phyloP scores from a whole-genome alignment of 495 filamentous ascomycete species.

The Penicillium subrubescens region DNA sequence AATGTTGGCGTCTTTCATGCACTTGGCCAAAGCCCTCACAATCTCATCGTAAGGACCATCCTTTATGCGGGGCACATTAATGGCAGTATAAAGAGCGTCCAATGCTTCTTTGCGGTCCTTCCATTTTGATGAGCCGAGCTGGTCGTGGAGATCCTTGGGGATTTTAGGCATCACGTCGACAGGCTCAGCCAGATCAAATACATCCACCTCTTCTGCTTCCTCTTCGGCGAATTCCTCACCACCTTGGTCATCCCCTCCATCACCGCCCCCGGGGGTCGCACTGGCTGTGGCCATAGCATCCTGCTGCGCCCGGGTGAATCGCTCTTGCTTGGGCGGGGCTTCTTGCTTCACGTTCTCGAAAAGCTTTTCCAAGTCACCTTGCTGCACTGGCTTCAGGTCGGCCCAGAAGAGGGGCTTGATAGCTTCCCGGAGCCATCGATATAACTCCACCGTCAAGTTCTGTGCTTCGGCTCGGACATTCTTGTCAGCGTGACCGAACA shows the following conservation, averaged over 20 bases:
- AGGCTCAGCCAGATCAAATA: slow-evolving; percentile 86
- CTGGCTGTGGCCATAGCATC: slow-evolving; percentile 72
- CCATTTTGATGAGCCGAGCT: slow-evolving; percentile 89
- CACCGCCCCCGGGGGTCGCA: slow-evolving; percentile 57
- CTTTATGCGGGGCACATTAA: slow-evolving; percentile 91
- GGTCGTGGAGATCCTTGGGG: slow-evolving; percentile 78
- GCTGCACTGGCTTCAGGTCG: slow-evolving; percentile 94
- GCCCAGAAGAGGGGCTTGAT: slow-evolving; percentile 99
- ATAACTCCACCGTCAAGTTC: slow-evolving; percentile 89
- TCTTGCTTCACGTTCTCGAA: slow-evolving; percentile 94
- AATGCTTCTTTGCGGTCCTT: slow-evolving; percentile 96
- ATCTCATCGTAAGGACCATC: slow-evolving; percentile 88
- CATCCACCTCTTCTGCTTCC: slow-evolving; percentile 72
- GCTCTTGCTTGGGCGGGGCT: slow-evolving; percentile 82
- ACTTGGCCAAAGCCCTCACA: slow-evolving; percentile 79
- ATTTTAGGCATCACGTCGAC: slow-evolving; percentile 86
- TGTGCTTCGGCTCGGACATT: slow-evolving; percentile 96
- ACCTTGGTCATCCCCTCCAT: slow-evolving; percentile 41
- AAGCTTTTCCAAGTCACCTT: slow-evolving; percentile 88
- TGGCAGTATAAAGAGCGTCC: slow-evolving; percentile 72
- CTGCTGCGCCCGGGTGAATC: slow-evolving; percentile 87
- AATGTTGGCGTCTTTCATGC: slow-evolving; percentile 98
- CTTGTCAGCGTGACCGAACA: slow-evolving; percentile 96
- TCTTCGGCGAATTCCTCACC: slow-evolving; percentile 68
- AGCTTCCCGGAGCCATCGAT: slow-evolving; percentile 94